Percentiles rank a stretch among this genome's conserved stretches.
phyloP scores from a whole-genome alignment of 495 filamentous ascomycete genomes.

The Bacidia gigantensis region DNA sequence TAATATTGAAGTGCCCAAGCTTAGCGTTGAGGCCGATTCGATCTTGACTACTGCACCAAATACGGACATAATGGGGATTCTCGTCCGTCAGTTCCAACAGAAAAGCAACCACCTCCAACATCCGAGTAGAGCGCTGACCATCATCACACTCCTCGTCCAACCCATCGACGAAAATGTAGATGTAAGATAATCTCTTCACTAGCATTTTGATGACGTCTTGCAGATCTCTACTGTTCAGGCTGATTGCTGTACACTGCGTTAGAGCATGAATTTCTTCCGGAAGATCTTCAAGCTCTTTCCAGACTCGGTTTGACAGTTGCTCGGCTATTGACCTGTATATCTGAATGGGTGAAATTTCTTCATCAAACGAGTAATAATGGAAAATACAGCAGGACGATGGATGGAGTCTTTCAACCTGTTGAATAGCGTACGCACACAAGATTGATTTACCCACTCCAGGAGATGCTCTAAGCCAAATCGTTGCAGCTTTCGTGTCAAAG shows the following conservation, averaged over 20 bases:
- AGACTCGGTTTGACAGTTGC: slow-evolving; percentile 11
- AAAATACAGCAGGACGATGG: background rate
- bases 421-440: slow-evolving; percentile 8
- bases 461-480: slow-evolving; percentile 10
- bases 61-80: background rate
- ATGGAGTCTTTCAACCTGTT: background rate
- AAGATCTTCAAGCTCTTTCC: slow-evolving; percentile 9
- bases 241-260: slow-evolving; percentile 3
- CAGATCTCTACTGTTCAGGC: slow-evolving; percentile 4
- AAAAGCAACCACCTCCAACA: slow-evolving; percentile 8
- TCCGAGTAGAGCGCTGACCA: slow-evolving; percentile 2
- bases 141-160: slow-evolving; percentile 11
- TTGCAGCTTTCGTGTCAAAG: background rate
- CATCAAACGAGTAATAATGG: slow-evolving; percentile 14
- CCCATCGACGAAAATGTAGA: slow-evolving; percentile 14
- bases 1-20: background rate
- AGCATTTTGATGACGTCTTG: slow-evolving; percentile 5
- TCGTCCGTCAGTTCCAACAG: slow-evolving; percentile 1
- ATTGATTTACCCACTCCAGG: slow-evolving; percentile 13
- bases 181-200: background rate
- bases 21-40: background rate
- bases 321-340: slow-evolving; percentile 6
- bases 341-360: slow-evolving; percentile 7
- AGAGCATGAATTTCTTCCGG: slow-evolving; percentile 8
- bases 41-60: slow-evolving; percentile 15